A percentile compares a stretch with the other conserved stretches of the same genome.
These are phyloP conservation scores for Aspergillus viridinutans DNA, from an alignment of 2,329 filamentous ascomycete genomes.

Conservation along the genomic window DNA sequence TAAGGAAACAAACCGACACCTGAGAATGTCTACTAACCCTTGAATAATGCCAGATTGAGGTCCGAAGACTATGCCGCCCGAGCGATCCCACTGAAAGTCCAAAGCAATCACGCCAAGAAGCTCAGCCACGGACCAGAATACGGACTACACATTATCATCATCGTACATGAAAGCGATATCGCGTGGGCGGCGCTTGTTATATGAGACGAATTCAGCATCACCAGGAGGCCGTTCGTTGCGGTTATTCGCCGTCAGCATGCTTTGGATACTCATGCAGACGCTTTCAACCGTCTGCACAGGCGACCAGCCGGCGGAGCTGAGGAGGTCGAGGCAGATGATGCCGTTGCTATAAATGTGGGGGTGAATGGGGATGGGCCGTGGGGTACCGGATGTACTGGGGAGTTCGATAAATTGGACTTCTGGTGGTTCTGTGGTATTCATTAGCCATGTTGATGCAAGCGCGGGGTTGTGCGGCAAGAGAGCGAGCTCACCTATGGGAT, in stretches of 20 bases:
- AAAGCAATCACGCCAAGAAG: neutral
- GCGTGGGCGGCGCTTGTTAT: constrained; percentile 71
- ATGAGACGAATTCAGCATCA: constrained; percentile 81
- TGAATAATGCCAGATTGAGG: neutral
- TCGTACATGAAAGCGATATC: constrained; percentile 95
- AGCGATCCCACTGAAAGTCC: neutral
- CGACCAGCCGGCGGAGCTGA: constrained; percentile 85
- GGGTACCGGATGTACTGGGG: constrained; percentile 35
- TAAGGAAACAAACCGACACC: neutral
- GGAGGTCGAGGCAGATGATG: constrained; percentile 93
- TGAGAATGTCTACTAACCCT: neutral
- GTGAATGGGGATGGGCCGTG: constrained; percentile 76
- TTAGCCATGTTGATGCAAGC: neutral
- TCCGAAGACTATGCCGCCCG: too few relatives aligned
- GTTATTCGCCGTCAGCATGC: constrained; percentile 93
- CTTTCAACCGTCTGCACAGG: constrained; percentile 97
- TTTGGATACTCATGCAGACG: constrained; percentile 94
- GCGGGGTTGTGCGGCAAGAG: neutral
- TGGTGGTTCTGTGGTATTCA: constrained; percentile 65
- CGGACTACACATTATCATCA: constrained; percentile 67
- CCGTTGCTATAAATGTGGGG: constrained; percentile 98
- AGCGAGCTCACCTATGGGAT: constrained; percentile 77
- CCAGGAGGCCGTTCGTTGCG: constrained; percentile 87
- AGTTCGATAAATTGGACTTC: constrained; percentile 83
- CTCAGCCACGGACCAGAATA: neutral